Conservation (phyloP, 1,284 basidiomycete species). For the Sporisorium iseilematis-ciliati region DNA sequence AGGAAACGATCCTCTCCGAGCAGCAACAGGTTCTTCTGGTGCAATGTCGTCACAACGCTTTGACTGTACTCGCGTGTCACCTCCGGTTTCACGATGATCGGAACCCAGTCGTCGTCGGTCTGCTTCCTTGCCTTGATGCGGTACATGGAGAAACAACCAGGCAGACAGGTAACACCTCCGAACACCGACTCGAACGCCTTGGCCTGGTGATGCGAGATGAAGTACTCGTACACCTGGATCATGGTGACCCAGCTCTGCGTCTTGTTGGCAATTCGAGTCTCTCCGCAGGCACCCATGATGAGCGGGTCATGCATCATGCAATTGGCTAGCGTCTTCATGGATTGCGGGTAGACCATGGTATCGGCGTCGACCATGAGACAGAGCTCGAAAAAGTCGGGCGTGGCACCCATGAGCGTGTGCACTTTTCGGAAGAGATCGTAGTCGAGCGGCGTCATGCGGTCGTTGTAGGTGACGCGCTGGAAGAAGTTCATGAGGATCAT, state of each 20-base stretch:
- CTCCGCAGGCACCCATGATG: slow-evolving; percentile 99
- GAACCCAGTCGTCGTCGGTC: slow-evolving; percentile 92
- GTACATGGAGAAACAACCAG: slow-evolving; percentile 99
- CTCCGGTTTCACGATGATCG: slow-evolving; percentile 95
- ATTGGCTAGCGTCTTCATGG: slow-evolving; percentile 71
- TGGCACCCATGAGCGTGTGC: slow-evolving; percentile 97
- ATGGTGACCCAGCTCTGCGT: slow-evolving; percentile 93
- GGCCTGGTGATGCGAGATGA: slow-evolving; percentile 97
- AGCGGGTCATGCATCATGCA: slow-evolving; percentile 98
- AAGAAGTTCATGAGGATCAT: slow-evolving; percentile 99
- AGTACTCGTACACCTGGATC: slow-evolving; percentile 99
- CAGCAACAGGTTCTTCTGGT: slow-evolving; percentile 96
- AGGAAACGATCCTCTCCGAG: slow-evolving; percentile 99
- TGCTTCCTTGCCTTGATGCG: slow-evolving; percentile 89
- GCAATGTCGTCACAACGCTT: slow-evolving; percentile 89
- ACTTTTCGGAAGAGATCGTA: slow-evolving; percentile 98
- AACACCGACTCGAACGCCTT: slow-evolving; percentile 99
- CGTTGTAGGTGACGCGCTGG: slow-evolving; percentile 97
- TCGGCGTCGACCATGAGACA: slow-evolving; percentile 99
- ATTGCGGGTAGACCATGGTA: slow-evolving; percentile 71
- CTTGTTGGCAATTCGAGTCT: slow-evolving; percentile 98
- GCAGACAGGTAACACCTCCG: slow-evolving; percentile 98
- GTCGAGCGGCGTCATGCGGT: slow-evolving; percentile 96
- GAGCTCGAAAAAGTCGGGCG: slow-evolving; percentile 98
- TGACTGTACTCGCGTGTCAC: slow-evolving; percentile 98